Conservation (phyloP, 495 filamentous ascomycete species). For the Aspergillus carlsbadensis region DNA sequence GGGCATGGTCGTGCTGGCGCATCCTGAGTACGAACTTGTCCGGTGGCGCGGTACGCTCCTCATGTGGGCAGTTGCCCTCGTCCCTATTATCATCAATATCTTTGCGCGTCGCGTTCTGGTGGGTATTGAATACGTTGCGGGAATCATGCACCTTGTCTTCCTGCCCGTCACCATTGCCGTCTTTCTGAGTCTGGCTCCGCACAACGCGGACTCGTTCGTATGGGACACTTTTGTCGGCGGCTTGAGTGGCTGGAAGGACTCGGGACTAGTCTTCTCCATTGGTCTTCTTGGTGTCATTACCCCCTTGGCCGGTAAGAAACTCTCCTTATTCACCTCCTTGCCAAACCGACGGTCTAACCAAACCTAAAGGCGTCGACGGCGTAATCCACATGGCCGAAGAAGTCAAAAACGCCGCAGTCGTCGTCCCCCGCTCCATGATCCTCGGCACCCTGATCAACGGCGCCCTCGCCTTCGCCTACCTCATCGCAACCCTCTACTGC, state of each 20-base stretch:
- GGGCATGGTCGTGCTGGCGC: conserved; percentile 43
- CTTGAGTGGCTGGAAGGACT: conserved; percentile 40
- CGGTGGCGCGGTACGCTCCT: conserved; percentile 51
- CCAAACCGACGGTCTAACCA: too few species aligned
- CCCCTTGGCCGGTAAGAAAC: conserved; percentile 31
- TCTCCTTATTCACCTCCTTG: neutral
- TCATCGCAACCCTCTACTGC: conserved; percentile 42
- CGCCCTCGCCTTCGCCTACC: conserved; percentile 39
- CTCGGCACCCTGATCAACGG: conserved; percentile 41
- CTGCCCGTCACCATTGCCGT: conserved; percentile 46
- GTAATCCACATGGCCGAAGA: conserved; percentile 45
- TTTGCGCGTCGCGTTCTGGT: conserved; percentile 43
- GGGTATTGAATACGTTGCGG: conserved; percentile 45
- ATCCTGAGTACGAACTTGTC: conserved; percentile 40
- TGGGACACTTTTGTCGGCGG: conserved; percentile 47
- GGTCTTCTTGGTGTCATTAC: conserved; percentile 36
- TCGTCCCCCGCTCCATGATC: conserved; percentile 42
- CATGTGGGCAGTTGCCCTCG: conserved; percentile 42
- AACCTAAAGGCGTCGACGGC: conserved; percentile 29
- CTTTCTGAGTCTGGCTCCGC: conserved; percentile 42
- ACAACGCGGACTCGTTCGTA: conserved; percentile 41
- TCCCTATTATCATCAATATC: conserved; percentile 44
- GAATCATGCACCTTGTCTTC: conserved; percentile 49
- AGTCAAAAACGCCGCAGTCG: conserved; percentile 40
- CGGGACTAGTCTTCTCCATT: conserved; percentile 41